Evolutionary conservation across 2,329 filamentous ascomycete genomes (phyloP).

Genomic region (Phaeosphaeriaceae sp.): DNA sequence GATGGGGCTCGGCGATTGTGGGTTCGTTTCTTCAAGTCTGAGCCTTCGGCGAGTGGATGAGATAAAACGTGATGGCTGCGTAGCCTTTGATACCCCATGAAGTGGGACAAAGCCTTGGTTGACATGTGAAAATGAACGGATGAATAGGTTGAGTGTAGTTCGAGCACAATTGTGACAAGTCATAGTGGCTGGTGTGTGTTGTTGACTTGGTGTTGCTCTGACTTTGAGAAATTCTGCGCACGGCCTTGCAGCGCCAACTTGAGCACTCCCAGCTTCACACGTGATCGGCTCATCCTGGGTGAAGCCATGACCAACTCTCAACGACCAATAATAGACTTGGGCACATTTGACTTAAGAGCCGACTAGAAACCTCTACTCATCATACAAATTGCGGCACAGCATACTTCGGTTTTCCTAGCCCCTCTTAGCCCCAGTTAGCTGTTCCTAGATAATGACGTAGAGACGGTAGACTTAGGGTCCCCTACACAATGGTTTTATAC

Average conservation of each 20-base stretch:
- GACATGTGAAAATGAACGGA: conserved; percentile 19
- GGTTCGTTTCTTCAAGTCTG: neutral
- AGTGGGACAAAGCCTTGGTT: conserved; percentile 9
- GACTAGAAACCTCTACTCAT: too few species aligned
- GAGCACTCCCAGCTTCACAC: neutral
- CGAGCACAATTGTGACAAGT: conserved; percentile 35
- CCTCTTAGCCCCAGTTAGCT: neutral
- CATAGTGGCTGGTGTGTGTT: conserved; percentile 24
- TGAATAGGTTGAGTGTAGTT: conserved; percentile 28
- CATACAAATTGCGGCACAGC: too few species aligned
- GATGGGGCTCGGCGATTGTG: neutral
- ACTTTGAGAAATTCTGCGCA: conserved; percentile 19
- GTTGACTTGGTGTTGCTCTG: conserved; percentile 1
- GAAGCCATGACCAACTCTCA: too few species aligned
- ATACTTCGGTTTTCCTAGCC: neutral
- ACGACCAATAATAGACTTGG: too few species aligned
- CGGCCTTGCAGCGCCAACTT: conserved; percentile 11
- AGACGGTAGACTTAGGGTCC: neutral
- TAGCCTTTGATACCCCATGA: conserved; percentile 2
- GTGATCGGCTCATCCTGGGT: too few species aligned
- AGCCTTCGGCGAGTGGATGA: conserved; percentile 13
- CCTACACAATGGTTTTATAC: neutral
- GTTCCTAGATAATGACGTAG: conserved; percentile 7
- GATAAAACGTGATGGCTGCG: conserved; percentile 21
- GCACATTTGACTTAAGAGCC: too few species aligned